Evolutionary conservation across 208 protist species (phyloP).

Genomic region (Trypanosoma platydactyli): DNA sequence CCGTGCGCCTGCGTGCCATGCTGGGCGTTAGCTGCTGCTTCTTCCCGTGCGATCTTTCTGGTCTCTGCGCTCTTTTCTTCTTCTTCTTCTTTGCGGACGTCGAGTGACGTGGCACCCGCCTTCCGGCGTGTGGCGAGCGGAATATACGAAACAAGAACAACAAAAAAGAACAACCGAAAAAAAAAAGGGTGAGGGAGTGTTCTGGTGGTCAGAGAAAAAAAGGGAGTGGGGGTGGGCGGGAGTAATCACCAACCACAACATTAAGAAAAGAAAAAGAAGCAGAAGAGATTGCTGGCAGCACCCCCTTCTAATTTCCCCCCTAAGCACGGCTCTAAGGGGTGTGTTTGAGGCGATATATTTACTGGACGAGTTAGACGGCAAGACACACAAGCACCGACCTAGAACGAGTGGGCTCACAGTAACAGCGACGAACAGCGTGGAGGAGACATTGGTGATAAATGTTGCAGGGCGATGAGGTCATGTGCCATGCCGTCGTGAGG

Average conservation of each 20-base stretch:
- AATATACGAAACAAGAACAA: too few relatives aligned
- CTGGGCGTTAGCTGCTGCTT: background rate
- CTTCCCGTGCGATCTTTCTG: constrained; percentile 4
- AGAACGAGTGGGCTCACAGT: background rate
- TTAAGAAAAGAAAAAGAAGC: too few relatives aligned
- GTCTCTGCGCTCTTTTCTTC: constrained; percentile 24
- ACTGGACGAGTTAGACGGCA: background rate
- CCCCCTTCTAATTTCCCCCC: too few relatives aligned
- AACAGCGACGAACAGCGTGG: background rate
- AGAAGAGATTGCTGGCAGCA: too few relatives aligned
- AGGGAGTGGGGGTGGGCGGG: too few relatives aligned
- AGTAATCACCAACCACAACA: too few relatives aligned
- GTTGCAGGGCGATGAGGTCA: background rate
- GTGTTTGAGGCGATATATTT: too few relatives aligned
- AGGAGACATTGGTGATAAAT: constrained; percentile 10
- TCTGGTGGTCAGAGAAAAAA: background rate
- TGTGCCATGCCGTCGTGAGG: constrained; percentile 80
- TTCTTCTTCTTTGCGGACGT: constrained; percentile 7
- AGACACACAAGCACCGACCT: background rate
- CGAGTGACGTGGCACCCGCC: background rate
- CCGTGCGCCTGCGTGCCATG: background rate
- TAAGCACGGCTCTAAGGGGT: too few relatives aligned
- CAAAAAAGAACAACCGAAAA: background rate
- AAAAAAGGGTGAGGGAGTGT: background rate
- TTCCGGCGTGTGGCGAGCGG: background rate